These are phyloP conservation scores for Sclerotinia borealis DNA, from an alignment of 2,329 filamentous ascomycete species.

Conservation along the genomic window DNA sequence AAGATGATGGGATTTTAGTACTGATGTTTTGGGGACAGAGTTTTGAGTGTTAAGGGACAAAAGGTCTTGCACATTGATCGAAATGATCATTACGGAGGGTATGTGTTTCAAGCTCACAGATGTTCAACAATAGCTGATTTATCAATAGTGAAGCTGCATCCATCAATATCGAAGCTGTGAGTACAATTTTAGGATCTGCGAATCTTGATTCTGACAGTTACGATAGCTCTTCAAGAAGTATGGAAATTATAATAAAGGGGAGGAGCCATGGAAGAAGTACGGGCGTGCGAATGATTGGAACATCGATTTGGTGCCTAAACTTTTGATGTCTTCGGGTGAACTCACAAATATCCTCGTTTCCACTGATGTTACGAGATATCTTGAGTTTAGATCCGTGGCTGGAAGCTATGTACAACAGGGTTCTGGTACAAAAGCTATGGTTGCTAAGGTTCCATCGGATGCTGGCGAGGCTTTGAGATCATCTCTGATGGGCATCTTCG, in stretches of 20 bases:
- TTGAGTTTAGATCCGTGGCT: constrained; percentile 90
- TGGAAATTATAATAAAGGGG: constrained; percentile 69
- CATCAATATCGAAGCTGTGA: constrained; percentile 89
- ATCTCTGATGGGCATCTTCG: constrained; percentile 92
- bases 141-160: constrained; percentile 77
- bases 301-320: constrained; percentile 96
- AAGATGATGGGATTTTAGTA: not conserved
- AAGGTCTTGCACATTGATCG: constrained; percentile 99
- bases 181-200: constrained; percentile 27
- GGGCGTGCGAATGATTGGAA: constrained; percentile 98
- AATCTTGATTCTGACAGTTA: constrained; percentile 31
- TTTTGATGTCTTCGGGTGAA: constrained; percentile 97
- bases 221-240: constrained; percentile 91
- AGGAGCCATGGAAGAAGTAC: constrained; percentile 97
- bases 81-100: constrained; percentile 98
- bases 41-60: constrained; percentile 96
- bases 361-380: constrained; percentile 82
- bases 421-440: constrained; percentile 71
- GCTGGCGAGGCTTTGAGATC: constrained; percentile 85
- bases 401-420: constrained; percentile 96
- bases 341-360: constrained; percentile 97
- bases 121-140: constrained; percentile 27
- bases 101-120: constrained; percentile 24
- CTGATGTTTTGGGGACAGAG: constrained; percentile 43
- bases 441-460: constrained; percentile 95